These are phyloP conservation scores for Pythium pectinolyticum DNA, from an alignment of 352 stramenopile genomes.

Conservation along the genomic window DNA sequence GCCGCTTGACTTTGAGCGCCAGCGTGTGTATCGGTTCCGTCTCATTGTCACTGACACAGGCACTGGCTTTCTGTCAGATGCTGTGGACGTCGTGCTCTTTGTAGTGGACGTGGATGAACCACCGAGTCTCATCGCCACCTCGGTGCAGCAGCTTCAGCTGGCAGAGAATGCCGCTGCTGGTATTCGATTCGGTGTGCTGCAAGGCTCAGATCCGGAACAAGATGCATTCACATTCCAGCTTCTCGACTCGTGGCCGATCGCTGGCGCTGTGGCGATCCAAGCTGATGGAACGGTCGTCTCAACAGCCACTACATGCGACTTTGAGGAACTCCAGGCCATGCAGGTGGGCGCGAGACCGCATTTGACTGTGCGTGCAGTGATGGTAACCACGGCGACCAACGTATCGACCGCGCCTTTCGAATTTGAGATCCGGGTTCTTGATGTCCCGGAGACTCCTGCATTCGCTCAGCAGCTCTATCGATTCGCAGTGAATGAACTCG, in stretches of 20 bases:
- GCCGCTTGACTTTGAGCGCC: conserved; percentile 47
- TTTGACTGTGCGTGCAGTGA: conserved; percentile 13
- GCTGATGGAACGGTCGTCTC: conserved; percentile 15
- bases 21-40: conserved; percentile 36
- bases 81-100: conserved; percentile 45
- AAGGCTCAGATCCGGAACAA: conserved; percentile 45
- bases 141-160: conserved; percentile 30
- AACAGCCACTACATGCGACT: conserved; percentile 15
- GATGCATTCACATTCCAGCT: conserved; percentile 45
- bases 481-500: conserved; percentile 48
- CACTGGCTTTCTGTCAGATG: conserved; percentile 39
- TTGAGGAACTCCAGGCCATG: conserved; percentile 11
- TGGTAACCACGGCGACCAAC: conserved; percentile 7
- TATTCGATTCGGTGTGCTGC: conserved; percentile 34
- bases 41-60: conserved; percentile 55
- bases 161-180: conserved; percentile 36
- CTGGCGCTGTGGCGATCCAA: conserved; percentile 18
- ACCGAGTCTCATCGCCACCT: conserved; percentile 34
- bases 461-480: conserved; percentile 29
- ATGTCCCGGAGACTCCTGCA: conserved; percentile 28
- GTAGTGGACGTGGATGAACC: conserved; percentile 50
- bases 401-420: conserved; percentile 17
- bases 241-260: conserved; percentile 29
- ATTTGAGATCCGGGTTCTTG: conserved; percentile 24
- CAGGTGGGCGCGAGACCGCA: neutral